Conservation (phyloP, 805 yeast genomes). For the Cyberlindnera saturnus region DNA sequence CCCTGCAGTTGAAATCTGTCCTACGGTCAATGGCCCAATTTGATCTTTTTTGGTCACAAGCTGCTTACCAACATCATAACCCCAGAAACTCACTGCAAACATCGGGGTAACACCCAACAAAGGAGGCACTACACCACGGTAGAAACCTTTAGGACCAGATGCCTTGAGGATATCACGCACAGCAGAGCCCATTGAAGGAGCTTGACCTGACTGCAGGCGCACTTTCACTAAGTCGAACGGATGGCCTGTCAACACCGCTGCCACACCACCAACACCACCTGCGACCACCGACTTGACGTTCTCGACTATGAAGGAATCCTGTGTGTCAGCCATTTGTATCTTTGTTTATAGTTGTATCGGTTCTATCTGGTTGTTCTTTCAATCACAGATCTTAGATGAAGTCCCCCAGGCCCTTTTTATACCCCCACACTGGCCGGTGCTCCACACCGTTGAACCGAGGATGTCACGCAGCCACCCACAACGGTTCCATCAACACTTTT, state of each 20-base stretch:
- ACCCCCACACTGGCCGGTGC: neutral
- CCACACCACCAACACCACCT: conserved; percentile 96
- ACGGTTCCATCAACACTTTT: no score
- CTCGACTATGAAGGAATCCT: conserved; percentile 39
- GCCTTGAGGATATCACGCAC: conserved; percentile 60
- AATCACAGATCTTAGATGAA: no score
- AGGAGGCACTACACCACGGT: conserved; percentile 93
- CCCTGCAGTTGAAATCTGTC: conserved; percentile 85
- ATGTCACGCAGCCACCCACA: conserved; percentile 1
- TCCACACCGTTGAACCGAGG: conserved; percentile 8
- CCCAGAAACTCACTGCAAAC: conserved; percentile 98
- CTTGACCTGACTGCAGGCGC: conserved; percentile 75
- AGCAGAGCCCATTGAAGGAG: conserved; percentile 56
- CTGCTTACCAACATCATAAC: conserved; percentile 88
- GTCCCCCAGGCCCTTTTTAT: neutral
- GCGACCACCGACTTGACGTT: conserved; percentile 83
- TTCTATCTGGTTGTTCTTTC: no score
- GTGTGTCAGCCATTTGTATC: conserved; percentile 10
- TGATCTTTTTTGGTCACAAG: conserved; percentile 42
- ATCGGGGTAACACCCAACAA: conserved; percentile 95
- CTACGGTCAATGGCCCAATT: conserved; percentile 45
- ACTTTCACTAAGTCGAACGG: conserved; percentile 95
- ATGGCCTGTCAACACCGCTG: conserved; percentile 94
- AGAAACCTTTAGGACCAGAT: conserved; percentile 76
- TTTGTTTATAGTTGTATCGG: neutral